These are phyloP conservation scores for Dicorynia guianensis DNA, from an alignment of 306 rosid genomes.

Conservation along the genomic window DNA sequence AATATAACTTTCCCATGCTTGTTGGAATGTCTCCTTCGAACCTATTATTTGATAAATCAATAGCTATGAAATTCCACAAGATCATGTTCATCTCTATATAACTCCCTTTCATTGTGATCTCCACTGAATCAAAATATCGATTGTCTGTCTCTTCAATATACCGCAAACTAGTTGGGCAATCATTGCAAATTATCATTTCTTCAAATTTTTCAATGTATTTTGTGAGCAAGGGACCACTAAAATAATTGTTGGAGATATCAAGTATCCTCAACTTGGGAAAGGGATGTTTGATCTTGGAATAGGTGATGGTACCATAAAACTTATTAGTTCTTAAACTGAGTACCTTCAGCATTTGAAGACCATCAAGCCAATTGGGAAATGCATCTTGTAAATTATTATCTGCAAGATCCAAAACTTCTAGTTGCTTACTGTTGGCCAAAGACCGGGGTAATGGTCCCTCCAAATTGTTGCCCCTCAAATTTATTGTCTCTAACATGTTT, in stretches of 20 bases:
- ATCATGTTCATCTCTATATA: neutral
- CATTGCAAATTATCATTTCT: slow-evolving; percentile 38
- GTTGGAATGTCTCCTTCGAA: slow-evolving; percentile 48
- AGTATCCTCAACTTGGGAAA: slow-evolving; percentile 45
- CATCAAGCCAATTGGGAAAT: slow-evolving; percentile 47
- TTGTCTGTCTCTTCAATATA: neutral
- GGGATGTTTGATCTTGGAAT: neutral
- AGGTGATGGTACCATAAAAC: slow-evolving; percentile 43
- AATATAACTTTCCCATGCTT: slow-evolving; percentile 35
- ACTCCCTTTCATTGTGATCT: slow-evolving; percentile 36
- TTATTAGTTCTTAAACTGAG: slow-evolving; percentile 47
- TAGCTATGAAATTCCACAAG: slow-evolving; percentile 20
- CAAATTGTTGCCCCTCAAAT: slow-evolving; percentile 42
- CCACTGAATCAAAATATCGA: neutral
- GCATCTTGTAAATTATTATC: too few relatives aligned
- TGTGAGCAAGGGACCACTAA: slow-evolving; percentile 44
- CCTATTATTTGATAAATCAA: slow-evolving; percentile 53
- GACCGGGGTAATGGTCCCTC: slow-evolving; percentile 44
- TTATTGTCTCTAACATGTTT: slow-evolving; percentile 23
- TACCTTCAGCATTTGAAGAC: slow-evolving; percentile 36
- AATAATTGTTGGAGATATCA: slow-evolving; percentile 47
- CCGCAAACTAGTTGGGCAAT: neutral
- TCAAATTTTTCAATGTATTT: slow-evolving; percentile 34
- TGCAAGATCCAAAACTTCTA: slow-evolving; percentile 53
- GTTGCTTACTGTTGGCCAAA: neutral